Conservation (phyloP, 192 early-diverging fungal genomes). For the Rhizophagus sp. region DNA sequence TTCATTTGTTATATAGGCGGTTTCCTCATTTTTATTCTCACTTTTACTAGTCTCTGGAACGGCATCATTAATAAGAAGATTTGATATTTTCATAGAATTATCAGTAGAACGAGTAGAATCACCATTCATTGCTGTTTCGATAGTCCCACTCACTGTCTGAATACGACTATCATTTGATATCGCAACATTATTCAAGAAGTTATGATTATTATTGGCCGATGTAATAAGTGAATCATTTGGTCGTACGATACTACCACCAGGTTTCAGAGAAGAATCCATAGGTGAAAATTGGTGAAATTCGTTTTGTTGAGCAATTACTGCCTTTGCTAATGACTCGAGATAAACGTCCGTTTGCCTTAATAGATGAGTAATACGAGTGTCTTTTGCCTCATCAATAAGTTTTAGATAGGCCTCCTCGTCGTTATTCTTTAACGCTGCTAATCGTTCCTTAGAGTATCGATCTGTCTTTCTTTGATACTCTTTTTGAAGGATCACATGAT, state of each 20-base stretch:
- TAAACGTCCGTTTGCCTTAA: constrained; percentile 88
- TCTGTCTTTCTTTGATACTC: constrained; percentile 90
- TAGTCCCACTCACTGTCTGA: background rate
- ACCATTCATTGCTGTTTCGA: background rate
- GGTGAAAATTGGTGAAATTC: constrained; percentile 39
- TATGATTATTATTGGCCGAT: background rate
- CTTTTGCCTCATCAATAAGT: constrained; percentile 94
- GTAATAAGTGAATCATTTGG: background rate
- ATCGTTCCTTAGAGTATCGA: constrained; percentile 87
- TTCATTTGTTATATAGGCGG: background rate
- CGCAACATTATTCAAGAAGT: background rate
- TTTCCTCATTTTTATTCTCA: background rate
- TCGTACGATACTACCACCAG: background rate
- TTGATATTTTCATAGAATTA: background rate
- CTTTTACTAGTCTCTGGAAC: background rate
- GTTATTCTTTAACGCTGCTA: constrained; percentile 92
- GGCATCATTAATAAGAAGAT: background rate
- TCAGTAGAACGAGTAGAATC: background rate
- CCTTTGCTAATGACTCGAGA: constrained; percentile 78
- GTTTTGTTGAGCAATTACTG: constrained; percentile 81
- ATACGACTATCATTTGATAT: background rate
- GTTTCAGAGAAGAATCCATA: background rate
- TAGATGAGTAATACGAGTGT: constrained; percentile 92
- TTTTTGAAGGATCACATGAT: constrained; percentile 82
- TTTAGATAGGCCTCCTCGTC: constrained; percentile 98